These are phyloP conservation scores for Nemania abortiva DNA, from an alignment of 2,329 filamentous ascomycete species.

Conservation along the genomic window DNA sequence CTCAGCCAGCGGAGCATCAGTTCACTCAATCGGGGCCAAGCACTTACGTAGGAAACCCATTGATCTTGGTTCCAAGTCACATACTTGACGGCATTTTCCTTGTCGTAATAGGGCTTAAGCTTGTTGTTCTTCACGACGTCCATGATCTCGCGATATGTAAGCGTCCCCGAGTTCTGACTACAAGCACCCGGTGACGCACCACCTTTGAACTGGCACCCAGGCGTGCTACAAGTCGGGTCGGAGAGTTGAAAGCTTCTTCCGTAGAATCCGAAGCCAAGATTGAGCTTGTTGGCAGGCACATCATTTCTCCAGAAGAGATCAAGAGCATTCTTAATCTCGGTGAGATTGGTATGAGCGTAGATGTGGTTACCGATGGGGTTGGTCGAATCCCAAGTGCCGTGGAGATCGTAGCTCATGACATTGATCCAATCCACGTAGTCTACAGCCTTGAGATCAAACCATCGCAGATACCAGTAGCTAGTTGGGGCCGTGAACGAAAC, in stretches of 20 bases:
- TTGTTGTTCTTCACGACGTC: constrained; percentile 14
- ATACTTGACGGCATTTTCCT: constrained; percentile 15
- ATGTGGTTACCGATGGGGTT: constrained; percentile 2
- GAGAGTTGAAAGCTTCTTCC: constrained; percentile 11
- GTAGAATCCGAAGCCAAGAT: constrained; percentile 8
- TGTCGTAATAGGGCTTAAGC: constrained; percentile 7
- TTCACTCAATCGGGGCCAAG: background rate
- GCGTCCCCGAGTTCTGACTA: background rate
- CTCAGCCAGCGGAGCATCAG: background rate
- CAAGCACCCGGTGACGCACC: background rate
- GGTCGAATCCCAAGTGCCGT: constrained; percentile 14
- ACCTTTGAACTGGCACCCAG: constrained; percentile 10
- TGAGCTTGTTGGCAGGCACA: background rate
- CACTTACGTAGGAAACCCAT: constrained; percentile 4
- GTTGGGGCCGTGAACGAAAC: constrained; percentile 42
- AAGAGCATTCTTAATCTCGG: constrained; percentile 8
- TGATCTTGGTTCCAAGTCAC: constrained; percentile 8
- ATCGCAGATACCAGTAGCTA: constrained; percentile 45
- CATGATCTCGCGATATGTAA: constrained; percentile 12
- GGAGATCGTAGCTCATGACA: constrained; percentile 16
- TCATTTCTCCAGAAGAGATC: constrained; percentile 11
- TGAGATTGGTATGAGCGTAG: constrained; percentile 6
- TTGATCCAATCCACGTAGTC: constrained; percentile 14
- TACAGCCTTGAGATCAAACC: constrained; percentile 47
- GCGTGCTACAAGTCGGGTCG: background rate